Base-by-base conservation (phyloP, 257 asterid genomes). In the Solanum neorickii region DNA sequence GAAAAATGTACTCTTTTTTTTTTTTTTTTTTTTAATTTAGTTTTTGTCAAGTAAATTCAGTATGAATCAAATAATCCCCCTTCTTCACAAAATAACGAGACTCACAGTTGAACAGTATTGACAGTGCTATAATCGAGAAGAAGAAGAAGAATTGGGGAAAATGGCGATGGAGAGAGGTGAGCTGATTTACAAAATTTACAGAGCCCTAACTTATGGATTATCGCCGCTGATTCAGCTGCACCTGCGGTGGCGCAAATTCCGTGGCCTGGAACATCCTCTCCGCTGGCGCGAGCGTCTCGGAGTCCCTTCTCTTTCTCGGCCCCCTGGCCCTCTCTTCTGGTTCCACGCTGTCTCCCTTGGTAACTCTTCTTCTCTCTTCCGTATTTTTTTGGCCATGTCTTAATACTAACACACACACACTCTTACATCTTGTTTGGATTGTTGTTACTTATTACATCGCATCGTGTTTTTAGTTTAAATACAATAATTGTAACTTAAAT, bases 331-430 rank as follows among this genome's bases (percentile, higher is more conserved):
- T 87, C 96, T 95, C 88, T 86, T 94, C 86, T 97, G 98, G 98
- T 93, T 97, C 87, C 99, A 95, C 91, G 98, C 98, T 75, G 98
- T 94, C 87, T 97, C 99, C 6, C 84, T 97, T 84, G 99, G 98
- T 95, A 83, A 82, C 10, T 46, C 42, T 69, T 25, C 25, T 35
- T 12, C 59, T 23, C 35, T 39, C 16, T 27, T 72, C 5, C 25
- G 31, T 31, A 16, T 27, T 39, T 49, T 44, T 49, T 33, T 9
- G 3, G 37, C n/a, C 77, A 31, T 70, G n/a, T 70, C 4, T 70
- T 31, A 8, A 2, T 5, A 27, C 39, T 46, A 12, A 12, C 6
- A 46, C 35, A 33, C 12, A 44, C 18, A 14, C 59, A 49, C 21
- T 5, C 8, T 15, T 49, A 15, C 60, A 15, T 2, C 65, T 56